Evolutionary conservation across 768 basidiomycete species (phyloP).

Genomic region (Mycena sanguinolenta): DNA sequence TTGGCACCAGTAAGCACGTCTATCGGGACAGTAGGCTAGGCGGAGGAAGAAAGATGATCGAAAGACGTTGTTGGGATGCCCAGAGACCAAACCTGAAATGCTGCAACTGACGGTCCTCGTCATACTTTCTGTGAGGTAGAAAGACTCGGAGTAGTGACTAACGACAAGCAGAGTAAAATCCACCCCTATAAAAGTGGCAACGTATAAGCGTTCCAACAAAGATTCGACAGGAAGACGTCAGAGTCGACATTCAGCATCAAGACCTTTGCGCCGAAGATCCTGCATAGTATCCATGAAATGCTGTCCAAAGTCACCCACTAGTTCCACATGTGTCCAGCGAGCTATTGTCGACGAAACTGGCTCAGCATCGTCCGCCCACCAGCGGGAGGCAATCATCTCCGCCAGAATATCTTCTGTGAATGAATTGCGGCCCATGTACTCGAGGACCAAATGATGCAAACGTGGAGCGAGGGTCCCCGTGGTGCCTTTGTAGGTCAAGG

Average conservation of each 20-base stretch:
- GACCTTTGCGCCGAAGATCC: neutral
- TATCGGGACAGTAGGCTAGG: no score
- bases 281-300: neutral
- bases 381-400: neutral
- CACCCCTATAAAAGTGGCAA: no score
- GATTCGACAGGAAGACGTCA: no score
- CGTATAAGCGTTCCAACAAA: no score
- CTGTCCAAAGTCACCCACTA: neutral
- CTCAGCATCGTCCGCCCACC: slow-evolving; percentile 3
- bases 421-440: neutral
- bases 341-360: neutral
- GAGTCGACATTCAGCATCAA: neutral
- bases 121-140: no score
- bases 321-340: neutral
- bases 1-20: no score
- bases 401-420: neutral
- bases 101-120: no score
- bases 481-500: neutral
- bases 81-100: no score
- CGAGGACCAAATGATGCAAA: neutral
- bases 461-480: neutral
- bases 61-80: no score
- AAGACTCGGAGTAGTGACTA: no score
- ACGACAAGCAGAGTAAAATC: no score
- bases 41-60: no score